These are phyloP conservation scores for Tylopilus balloui DNA, from an alignment of 768 basidiomycete genomes.

Conservation along the genomic window DNA sequence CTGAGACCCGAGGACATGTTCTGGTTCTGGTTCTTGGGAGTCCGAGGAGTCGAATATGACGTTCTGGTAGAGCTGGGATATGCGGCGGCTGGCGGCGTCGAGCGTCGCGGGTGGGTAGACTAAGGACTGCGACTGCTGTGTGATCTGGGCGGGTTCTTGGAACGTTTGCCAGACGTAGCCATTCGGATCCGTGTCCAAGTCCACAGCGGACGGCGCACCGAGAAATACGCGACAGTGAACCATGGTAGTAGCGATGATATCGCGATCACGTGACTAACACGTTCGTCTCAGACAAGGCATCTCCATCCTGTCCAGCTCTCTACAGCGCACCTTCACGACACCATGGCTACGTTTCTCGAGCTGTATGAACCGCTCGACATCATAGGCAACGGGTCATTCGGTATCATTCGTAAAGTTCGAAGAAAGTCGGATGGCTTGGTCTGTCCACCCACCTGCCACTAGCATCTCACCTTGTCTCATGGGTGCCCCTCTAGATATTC, in stretches of 20 bases:
- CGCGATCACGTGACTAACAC: background rate
- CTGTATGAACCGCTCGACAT: conserved; percentile 85
- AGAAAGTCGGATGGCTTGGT: conserved; percentile 81
- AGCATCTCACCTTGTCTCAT: background rate
- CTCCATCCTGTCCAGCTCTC: conserved; percentile 19
- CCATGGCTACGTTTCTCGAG: conserved; percentile 49
- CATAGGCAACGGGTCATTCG: conserved; percentile 97
- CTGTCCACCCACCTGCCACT: conserved; percentile 31
- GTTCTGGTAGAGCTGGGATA: conserved; percentile 68
- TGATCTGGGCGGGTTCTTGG: conserved; percentile 16
- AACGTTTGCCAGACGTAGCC: conserved; percentile 46
- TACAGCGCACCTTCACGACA: conserved; percentile 2
- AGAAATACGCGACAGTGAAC: background rate
- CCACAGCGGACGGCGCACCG: conserved; percentile 39
- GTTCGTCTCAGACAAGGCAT: conserved; percentile 24
- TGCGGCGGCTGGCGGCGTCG: conserved; percentile 62
- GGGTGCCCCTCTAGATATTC: conserved; percentile 49
- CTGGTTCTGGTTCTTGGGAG: conserved; percentile 30
- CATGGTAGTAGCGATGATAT: background rate
- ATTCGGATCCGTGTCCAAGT: conserved; percentile 33
- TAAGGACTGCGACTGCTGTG: background rate
- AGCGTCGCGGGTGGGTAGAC: conserved; percentile 50
- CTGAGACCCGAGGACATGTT: conserved; percentile 13
- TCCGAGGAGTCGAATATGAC: conserved; percentile 58
- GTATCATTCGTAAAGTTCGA: conserved; percentile 92